A percentile compares a stretch with the other conserved stretches of the same genome.
Evolutionary conservation across 306 rosid species (phyloP).

Genomic region (apple (Malus domestica)): ASM211411v1 NC_041790.1:30748001-30748500

Average conservation of each 20-base stretch:
- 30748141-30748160: constrained; percentile 91
- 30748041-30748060: constrained; percentile 12
- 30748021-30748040: constrained; percentile 21
- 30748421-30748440: neutral
- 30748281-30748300: constrained; percentile 18
- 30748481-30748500: constrained; percentile 53
- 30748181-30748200: constrained; percentile 85
- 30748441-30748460: neutral
- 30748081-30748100: neutral
- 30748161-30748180: constrained; percentile 81
- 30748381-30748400: neutral
- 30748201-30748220: constrained; percentile 80
- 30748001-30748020: constrained; percentile 64
- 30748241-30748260: constrained; percentile 22
- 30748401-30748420: neutral
- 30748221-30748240: constrained; percentile 59
- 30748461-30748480: constrained; percentile 56
- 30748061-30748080: constrained; percentile 1
- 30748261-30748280: constrained; percentile 42
- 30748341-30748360: neutral
- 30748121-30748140: constrained; percentile 91
- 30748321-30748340: constrained; percentile 5
- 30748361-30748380: neutral
- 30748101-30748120: constrained; percentile 99
- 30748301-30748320: neutral